Conservation (phyloP, 371 early-diverging fungal genomes). For the Actinomucor elegans region DNA sequence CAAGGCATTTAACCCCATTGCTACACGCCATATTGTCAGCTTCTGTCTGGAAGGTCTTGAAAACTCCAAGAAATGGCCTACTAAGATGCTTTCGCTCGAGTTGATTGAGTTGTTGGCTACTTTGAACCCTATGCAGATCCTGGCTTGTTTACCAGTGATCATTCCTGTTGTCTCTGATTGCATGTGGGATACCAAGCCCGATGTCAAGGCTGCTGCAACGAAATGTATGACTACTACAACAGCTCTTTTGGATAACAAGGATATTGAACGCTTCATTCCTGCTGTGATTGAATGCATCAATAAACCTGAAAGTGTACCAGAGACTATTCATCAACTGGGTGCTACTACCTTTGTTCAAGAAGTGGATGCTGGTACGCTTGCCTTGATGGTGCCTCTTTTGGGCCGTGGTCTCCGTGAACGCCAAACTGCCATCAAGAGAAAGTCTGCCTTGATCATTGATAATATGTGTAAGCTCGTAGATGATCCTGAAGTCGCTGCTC, state of each 20-base stretch:
- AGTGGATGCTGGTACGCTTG: constrained; percentile 77
- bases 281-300: constrained; percentile 64
- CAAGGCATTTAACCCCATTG: constrained; percentile 54
- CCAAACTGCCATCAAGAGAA: constrained; percentile 69
- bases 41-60: constrained; percentile 57
- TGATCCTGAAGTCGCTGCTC: constrained; percentile 76
- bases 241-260: constrained; percentile 29
- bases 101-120: constrained; percentile 53
- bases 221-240: constrained; percentile 52
- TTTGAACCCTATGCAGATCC: constrained; percentile 61
- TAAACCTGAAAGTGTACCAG: constrained; percentile 63
- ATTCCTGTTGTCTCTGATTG: constrained; percentile 74
- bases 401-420: constrained; percentile 73
- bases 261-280: constrained; percentile 57
- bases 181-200: constrained; percentile 75
- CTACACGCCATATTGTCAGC: constrained; percentile 57
- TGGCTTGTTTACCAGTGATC: constrained; percentile 60
- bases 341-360: constrained; percentile 76
- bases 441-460: constrained; percentile 81
- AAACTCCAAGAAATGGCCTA: constrained; percentile 78
- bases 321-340: constrained; percentile 65
- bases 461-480: constrained; percentile 86
- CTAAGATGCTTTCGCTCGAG: constrained; percentile 63
- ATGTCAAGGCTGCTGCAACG: constrained; percentile 55
- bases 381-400: constrained; percentile 80